phyloP scores from a whole-genome alignment of 108 stramenopile species.

The Phaeodactylum tricornutum region DNA sequence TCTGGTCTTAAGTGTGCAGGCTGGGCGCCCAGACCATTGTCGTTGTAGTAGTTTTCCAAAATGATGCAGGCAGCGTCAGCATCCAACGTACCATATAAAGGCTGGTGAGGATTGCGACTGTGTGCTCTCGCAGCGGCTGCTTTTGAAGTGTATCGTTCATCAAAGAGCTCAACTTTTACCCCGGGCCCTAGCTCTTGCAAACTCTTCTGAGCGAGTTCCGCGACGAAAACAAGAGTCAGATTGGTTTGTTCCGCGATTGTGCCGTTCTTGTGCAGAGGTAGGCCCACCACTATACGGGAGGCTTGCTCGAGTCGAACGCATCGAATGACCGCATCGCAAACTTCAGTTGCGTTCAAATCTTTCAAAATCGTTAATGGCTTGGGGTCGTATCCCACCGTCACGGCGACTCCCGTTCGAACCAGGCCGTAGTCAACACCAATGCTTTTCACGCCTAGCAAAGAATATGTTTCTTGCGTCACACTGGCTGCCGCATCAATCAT shows the following conservation, averaged over 20 bases:
- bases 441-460: slow-evolving; percentile 34
- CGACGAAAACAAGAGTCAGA: slow-evolving; percentile 46
- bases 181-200: slow-evolving; percentile 28
- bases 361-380: slow-evolving; percentile 48
- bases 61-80: slow-evolving; percentile 78
- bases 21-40: slow-evolving; percentile 37
- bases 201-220: slow-evolving; percentile 17
- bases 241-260: slow-evolving; percentile 60
- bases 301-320: slow-evolving; percentile 37
- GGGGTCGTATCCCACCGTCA: slow-evolving; percentile 61
- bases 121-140: slow-evolving; percentile 52
- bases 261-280: slow-evolving; percentile 77
- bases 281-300: slow-evolving; percentile 51
- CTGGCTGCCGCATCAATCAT: slow-evolving; percentile 20
- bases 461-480: slow-evolving; percentile 18
- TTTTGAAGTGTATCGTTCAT: slow-evolving; percentile 78
- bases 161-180: slow-evolving; percentile 50
- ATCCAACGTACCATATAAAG: slow-evolving; percentile 47
- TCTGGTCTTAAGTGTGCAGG: slow-evolving; percentile 9
- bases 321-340: slow-evolving; percentile 29
- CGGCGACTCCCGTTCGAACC: slow-evolving; percentile 65
- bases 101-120: slow-evolving; percentile 16
- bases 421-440: slow-evolving; percentile 79
- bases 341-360: slow-evolving; percentile 28
- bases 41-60: slow-evolving; percentile 67